Evolutionary conservation across 768 basidiomycete genomes (phyloP).

Genomic region (Rhodocollybia butyracea): DNA sequence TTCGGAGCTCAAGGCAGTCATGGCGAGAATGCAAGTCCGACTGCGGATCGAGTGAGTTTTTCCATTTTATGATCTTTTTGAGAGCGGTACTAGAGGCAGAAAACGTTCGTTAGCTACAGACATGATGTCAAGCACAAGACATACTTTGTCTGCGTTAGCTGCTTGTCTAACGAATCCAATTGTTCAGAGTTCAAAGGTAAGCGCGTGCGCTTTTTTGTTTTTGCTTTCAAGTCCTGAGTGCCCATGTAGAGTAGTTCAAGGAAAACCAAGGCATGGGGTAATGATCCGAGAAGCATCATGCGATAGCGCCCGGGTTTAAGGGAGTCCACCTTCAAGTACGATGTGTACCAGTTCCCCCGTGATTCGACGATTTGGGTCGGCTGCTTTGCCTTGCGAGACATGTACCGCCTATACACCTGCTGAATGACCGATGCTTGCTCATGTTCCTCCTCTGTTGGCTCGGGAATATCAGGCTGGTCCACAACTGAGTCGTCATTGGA

Average conservation of each 20-base stretch:
- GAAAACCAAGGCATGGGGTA: constrained; percentile 2
- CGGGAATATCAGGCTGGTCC: constrained; percentile 15
- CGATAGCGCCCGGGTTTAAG: background rate
- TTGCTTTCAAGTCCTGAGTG: background rate
- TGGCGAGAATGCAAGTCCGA: background rate
- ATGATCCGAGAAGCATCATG: constrained; percentile 9
- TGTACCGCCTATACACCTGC: constrained; percentile 11
- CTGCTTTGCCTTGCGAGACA: constrained; percentile 7
- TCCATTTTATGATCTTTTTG: background rate
- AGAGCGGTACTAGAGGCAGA: background rate
- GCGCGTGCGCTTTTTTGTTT: background rate
- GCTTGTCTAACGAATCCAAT: background rate
- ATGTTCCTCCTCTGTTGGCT: constrained; percentile 23
- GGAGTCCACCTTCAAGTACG: background rate
- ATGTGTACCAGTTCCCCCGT: background rate
- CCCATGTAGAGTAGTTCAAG: background rate
- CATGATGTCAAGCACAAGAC: background rate
- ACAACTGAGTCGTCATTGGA: constrained; percentile 7
- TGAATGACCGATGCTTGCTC: constrained; percentile 22
- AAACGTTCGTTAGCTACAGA: no score
- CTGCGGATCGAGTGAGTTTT: background rate
- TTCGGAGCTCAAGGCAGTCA: background rate
- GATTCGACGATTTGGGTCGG: constrained; percentile 11
- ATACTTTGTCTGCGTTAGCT: constrained; percentile 1
- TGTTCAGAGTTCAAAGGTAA: background rate